A percentile compares a stretch with the other conserved stretches of the same genome.
Evolutionary conservation across 495 filamentous ascomycete species (phyloP).

Genomic region (Trichoderma orchidacearum): DNA sequence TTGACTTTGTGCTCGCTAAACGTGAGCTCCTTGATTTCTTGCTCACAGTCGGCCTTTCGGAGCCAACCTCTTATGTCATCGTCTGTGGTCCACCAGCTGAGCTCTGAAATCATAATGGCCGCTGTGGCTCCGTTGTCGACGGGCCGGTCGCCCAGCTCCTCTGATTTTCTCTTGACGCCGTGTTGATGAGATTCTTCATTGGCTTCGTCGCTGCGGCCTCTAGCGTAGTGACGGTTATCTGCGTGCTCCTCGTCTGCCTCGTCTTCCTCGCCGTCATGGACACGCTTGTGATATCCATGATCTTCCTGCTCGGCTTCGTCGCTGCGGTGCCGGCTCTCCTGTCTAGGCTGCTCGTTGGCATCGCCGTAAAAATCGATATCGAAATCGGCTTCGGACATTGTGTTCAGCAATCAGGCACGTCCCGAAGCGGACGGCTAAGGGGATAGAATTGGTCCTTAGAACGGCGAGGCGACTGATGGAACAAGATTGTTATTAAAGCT

Average conservation of each 20-base stretch:
- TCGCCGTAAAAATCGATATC: constrained; percentile 98
- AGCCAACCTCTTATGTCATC: constrained; percentile 90
- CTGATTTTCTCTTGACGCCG: constrained; percentile 56
- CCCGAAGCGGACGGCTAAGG: too few species aligned
- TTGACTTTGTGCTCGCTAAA: constrained; percentile 99
- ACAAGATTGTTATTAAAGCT: too few species aligned
- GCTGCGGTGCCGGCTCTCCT: constrained; percentile 27
- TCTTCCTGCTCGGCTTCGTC: constrained; percentile 10
- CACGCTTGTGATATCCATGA: not conserved
- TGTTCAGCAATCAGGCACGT: too few species aligned
- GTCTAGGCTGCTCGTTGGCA: constrained; percentile 19
- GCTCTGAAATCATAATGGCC: constrained; percentile 71
- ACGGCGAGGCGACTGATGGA: too few species aligned
- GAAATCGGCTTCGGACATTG: constrained; percentile 72
- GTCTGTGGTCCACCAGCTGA: constrained; percentile 95
- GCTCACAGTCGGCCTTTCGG: constrained; percentile 58
- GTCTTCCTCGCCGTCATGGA: constrained; percentile 22
- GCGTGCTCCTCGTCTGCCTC: constrained; percentile 23
- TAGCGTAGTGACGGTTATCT: constrained; percentile 22
- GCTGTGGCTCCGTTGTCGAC: constrained; percentile 72
- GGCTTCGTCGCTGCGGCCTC: constrained; percentile 24
- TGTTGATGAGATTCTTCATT: constrained; percentile 38
- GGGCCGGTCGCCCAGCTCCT: constrained; percentile 58
- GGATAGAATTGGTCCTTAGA: too few species aligned
- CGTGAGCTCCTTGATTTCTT: constrained; percentile 80